Evolutionary conservation across 208 protist species (phyloP), one percentile per base, ranked within the genome.

Genomic region (Phytomonas serpens): DNA sequence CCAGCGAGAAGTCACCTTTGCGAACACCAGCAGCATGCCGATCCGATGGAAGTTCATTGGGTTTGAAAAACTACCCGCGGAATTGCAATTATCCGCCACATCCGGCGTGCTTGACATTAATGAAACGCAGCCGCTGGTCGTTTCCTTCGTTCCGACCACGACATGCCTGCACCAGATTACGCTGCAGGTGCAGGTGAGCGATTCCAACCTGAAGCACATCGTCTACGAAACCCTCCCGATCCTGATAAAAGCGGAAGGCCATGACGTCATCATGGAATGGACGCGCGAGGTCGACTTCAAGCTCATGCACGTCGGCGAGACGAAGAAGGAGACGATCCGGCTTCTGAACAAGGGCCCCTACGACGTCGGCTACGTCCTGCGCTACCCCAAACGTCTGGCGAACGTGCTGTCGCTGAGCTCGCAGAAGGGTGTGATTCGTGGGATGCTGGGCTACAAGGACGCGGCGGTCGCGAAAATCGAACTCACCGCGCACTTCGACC

Each of bases 321-420:
- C 83, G 32, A 79, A 69, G 52, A 85, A 75, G 68, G 90, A 92
- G 77, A 73, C 61, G 31, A 74, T 97, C 57, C 85, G 88, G 37
- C 79, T 98, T 31, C 76, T 93, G 61, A 99, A 99, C 84, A 95
- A 93, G 72, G 90, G 95, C 65, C 93, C 97, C 74, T 98, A 99
- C 82, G 92, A 98, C 30, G 83, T 98, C 14, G 85, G 85, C 29
- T 99, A 89, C 79, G 78, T 90, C 64, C 81, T 98, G 61, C 82
- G 85, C 33, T 69, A 98, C 66, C 89, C 91, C 14, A 86, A 88
- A 69, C 66, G 75, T 9, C 68, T 96, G 65, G 88, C 92, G 77
- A 70, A 74, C 40, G 62, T 86, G 30, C 61, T 97, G 64, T 90
- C 82, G 37, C 62, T 97, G 52, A 78, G 80, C 4, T 73, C 84